Conservation (phyloP, 768 basidiomycete genomes). For the Leccinum obscurum region DNA sequence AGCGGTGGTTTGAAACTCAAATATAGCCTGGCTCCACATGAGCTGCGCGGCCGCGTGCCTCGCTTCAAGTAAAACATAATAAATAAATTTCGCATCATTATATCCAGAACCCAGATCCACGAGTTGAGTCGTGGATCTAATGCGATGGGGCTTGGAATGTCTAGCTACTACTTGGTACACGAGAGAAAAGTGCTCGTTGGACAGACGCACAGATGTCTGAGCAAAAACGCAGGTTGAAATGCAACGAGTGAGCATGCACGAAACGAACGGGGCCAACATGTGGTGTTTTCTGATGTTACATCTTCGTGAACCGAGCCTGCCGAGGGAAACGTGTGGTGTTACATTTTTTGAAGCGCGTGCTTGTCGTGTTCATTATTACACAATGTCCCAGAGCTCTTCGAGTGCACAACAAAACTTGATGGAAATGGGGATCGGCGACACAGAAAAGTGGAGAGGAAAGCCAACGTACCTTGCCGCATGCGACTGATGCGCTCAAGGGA, state of each 20-base stretch:
- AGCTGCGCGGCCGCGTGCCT: neutral
- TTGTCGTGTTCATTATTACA: conserved; percentile 41
- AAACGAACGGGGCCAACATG: conserved; percentile 8
- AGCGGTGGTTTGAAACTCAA: conserved; percentile 13
- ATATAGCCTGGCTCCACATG: conserved; percentile 1
- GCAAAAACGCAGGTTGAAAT: conserved; percentile 22
- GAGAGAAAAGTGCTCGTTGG: conserved; percentile 22
- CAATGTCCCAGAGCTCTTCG: conserved; percentile 94
- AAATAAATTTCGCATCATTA: conserved; percentile 33
- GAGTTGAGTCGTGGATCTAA: conserved; percentile 37
- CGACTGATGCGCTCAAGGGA: conserved; percentile 88
- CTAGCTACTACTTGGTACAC: conserved; percentile 30
- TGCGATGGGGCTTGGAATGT: conserved; percentile 32
- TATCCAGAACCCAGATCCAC: conserved; percentile 32
- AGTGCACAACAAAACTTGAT: conserved; percentile 83
- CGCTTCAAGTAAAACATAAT: neutral
- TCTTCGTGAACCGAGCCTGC: conserved; percentile 5
- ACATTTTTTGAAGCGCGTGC: conserved; percentile 15
- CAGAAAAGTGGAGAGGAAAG: neutral
- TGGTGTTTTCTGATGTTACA: conserved; percentile 15
- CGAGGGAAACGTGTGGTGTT: conserved; percentile 9
- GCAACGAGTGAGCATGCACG: conserved; percentile 13
- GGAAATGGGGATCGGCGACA: conserved; percentile 5
- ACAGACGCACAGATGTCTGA: conserved; percentile 19
- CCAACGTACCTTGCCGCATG: conserved; percentile 87